Base-by-base conservation (phyloP, 2,329 filamentous ascomycete species). In the Cercospora beticola region DNA sequence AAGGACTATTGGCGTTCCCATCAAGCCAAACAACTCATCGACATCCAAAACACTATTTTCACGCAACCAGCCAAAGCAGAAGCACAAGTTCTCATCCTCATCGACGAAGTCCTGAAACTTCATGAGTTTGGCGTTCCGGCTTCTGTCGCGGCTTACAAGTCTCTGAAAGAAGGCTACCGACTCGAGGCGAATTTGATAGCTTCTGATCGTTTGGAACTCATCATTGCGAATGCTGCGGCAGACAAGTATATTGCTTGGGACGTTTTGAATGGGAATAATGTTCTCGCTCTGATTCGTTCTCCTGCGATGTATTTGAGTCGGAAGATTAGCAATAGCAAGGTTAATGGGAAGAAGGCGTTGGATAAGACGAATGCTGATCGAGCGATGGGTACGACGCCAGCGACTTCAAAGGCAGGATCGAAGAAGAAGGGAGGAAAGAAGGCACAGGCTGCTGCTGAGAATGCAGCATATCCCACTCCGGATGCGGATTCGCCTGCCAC, bases 231-330 rank as follows among this genome's bases (percentile, higher is more conserved):
- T 12, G 59, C 64, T n/a, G 7, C 33, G 12, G n/a, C 28, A 1
- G 69, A 72, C 21, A 72, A 72, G 59, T 72, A 70, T 49, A 56
- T 70, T 9, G 68, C 70, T 5, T 31, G 46, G 23, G 70, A 72
- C 18, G 65, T 72, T 16, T 62, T 72, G 16, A 28, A n/a, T 1
- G 70, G 68, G 2, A 57, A 31, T 8, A 58, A 64, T 8, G 18
- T 69, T 10, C 16, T 8, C 5, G 60, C 68, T 23, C 16, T 70
- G 1, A 58, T 65, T 8, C 66, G 68, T 6, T 63, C 49, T n/a
- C 70, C 70, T 5, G 46, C 23, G 6, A 16, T 43, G 21, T 72
- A 70, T n/a, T 14, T 70, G 26, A 26, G 63, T 14, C 68, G 70
- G 8, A 72, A 72, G 60, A 61, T 54, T 5, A 66, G 68, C 36